Evolutionary conservation across 805 yeast genomes (phyloP).

Genomic region (Cyberlindnera maclurae): DNA sequence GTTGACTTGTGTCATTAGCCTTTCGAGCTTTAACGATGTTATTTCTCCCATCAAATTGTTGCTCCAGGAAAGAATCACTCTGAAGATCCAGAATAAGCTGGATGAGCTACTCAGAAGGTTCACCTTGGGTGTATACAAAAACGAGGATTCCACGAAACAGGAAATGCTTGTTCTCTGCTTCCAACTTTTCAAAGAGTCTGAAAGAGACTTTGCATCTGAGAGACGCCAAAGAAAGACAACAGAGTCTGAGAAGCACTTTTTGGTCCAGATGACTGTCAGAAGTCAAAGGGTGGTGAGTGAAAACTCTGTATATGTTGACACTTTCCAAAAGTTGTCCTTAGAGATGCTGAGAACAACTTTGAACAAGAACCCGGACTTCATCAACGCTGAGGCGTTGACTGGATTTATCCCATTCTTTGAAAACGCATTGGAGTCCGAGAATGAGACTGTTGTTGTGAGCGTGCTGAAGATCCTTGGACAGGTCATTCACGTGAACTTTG

Average conservation of each 20-base stretch:
- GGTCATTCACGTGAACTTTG: slow-evolving; percentile 55
- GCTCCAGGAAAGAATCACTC: slow-evolving; percentile 54
- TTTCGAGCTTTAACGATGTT: slow-evolving; percentile 49
- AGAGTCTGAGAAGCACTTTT: slow-evolving; percentile 56
- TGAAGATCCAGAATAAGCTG: slow-evolving; percentile 64
- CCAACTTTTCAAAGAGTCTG: slow-evolving; percentile 58
- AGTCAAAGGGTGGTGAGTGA: slow-evolving; percentile 47
- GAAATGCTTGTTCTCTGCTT: slow-evolving; percentile 65
- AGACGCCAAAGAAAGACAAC: slow-evolving; percentile 20
- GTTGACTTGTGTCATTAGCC: slow-evolving; percentile 54
- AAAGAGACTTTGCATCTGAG: slow-evolving; percentile 19
- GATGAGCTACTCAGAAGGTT: slow-evolving; percentile 74
- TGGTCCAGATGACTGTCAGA: slow-evolving; percentile 65
- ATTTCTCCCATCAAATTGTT: slow-evolving; percentile 63
- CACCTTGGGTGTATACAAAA: slow-evolving; percentile 72
- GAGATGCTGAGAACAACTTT: slow-evolving; percentile 71
- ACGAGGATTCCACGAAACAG: slow-evolving; percentile 47
- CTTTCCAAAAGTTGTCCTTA: slow-evolving; percentile 68
- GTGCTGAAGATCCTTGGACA: slow-evolving; percentile 56
- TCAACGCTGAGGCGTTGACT: slow-evolving; percentile 51
- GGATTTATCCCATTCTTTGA: slow-evolving; percentile 74
- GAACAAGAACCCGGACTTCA: slow-evolving; percentile 50
- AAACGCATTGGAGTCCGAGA: slow-evolving; percentile 51
- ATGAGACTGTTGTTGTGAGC: slow-evolving; percentile 71
- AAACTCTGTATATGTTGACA: slow-evolving; percentile 46